A percentile compares a stretch with the other conserved stretches of the same genome.
Conservation (phyloP, 495 filamentous ascomycete genomes). For the Usnea hakonensis region DNA sequence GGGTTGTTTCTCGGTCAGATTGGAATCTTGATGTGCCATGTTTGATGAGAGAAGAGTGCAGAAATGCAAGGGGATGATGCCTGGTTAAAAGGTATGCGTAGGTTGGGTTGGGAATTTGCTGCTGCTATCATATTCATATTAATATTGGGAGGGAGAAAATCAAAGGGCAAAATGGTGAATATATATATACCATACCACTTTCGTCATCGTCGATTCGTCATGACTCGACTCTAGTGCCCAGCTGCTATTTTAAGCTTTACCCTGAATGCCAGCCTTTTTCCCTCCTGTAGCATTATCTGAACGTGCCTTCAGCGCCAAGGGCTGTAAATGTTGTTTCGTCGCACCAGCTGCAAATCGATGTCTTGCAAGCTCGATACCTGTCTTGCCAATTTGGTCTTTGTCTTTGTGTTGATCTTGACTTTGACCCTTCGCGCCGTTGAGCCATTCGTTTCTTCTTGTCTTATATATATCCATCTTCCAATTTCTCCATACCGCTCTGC, state of each 20-base stretch:
- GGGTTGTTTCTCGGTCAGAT: slow-evolving; percentile 12
- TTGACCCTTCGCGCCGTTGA: slow-evolving; percentile 52
- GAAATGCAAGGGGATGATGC: neutral
- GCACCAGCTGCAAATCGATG: slow-evolving; percentile 30
- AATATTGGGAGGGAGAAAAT: too few species aligned
- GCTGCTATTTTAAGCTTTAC: slow-evolving; percentile 6
- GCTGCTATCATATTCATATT: too few species aligned
- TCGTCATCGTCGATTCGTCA: slow-evolving; percentile 19
- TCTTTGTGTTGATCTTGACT: slow-evolving; percentile 12
- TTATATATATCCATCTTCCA: slow-evolving; percentile 90
- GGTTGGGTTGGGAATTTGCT: neutral
- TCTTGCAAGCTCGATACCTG: slow-evolving; percentile 39
- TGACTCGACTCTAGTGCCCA: slow-evolving; percentile 8
- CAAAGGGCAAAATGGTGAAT: too few species aligned
- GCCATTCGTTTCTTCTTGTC: slow-evolving; percentile 60
- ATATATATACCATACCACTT: neutral
- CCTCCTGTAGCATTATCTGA: neutral
- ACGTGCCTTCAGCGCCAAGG: neutral
- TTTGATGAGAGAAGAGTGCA: neutral
- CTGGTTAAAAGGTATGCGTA: neutral
- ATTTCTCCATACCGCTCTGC: slow-evolving; percentile 79
- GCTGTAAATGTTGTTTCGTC: neutral
- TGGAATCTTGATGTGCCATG: neutral
- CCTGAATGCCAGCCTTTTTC: neutral
- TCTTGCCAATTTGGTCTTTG: slow-evolving; percentile 21